Evolutionary conservation across 768 basidiomycete genomes (phyloP).

Genomic region (Psilocybe cubensis): DNA sequence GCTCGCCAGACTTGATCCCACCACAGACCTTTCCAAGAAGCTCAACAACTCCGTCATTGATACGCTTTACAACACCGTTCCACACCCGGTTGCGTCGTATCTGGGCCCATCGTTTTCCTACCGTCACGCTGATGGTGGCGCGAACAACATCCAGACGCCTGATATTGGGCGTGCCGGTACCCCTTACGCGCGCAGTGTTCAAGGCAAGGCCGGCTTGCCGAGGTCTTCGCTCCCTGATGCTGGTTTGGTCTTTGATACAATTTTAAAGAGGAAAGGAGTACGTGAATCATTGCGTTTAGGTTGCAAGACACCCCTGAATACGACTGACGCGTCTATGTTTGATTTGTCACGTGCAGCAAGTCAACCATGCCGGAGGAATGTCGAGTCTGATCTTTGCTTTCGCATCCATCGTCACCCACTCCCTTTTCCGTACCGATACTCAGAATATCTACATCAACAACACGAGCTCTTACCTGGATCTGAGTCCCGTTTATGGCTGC

Average conservation of each 20-base stretch:
- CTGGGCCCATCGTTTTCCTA: constrained; percentile 35
- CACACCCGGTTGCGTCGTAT: constrained; percentile 47
- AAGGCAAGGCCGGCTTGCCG: constrained; percentile 42
- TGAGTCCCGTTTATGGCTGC: constrained; percentile 59
- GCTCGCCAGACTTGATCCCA: constrained; percentile 15
- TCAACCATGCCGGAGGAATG: constrained; percentile 56
- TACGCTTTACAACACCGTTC: constrained; percentile 61
- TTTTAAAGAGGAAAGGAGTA: constrained; percentile 43
- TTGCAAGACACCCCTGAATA: too few relatives aligned
- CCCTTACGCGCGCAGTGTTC: constrained; percentile 58
- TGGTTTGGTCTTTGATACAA: constrained; percentile 61
- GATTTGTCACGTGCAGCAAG: constrained; percentile 24
- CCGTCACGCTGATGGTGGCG: constrained; percentile 34
- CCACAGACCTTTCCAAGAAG: constrained; percentile 12
- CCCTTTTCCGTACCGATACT: constrained; percentile 53
- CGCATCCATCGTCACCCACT: constrained; percentile 65
- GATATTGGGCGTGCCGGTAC: constrained; percentile 52
- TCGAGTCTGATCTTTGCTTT: constrained; percentile 70
- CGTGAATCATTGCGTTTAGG: not conserved
- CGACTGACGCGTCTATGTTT: too few relatives aligned
- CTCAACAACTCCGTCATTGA: constrained; percentile 29
- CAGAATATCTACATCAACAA: constrained; percentile 50
- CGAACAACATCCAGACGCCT: constrained; percentile 49
- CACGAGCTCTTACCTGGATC: constrained; percentile 58
- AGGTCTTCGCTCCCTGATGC: constrained; percentile 54